Base-by-base conservation (phyloP, 306 rosid species). In the Citrullus mucosospermus region DNA sequence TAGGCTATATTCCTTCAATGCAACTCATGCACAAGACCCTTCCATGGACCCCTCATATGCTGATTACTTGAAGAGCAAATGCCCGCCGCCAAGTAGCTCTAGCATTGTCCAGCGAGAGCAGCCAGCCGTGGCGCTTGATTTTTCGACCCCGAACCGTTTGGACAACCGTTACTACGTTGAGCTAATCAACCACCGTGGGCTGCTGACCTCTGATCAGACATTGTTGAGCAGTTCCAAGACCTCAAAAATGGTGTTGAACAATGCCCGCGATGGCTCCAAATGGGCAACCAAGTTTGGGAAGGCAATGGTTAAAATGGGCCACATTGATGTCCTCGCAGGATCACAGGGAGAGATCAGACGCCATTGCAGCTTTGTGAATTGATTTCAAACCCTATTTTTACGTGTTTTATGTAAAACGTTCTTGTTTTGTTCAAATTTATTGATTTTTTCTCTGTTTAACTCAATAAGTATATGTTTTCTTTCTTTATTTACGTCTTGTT, bases 221-320 rank as follows among this genome's bases (percentile, higher is more conserved):
- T 80, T 85, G 28, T 18, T 83, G 20, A 80, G 66, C 2, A 85
- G 84, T 50, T 9, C 18, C 0, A 22, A 56, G 2, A 85, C 81
- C 1, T 59, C 79, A 0, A 32, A 51, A 22, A 48, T 80, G 77
- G 88, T 85, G 77, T 53, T 60, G 46, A 6, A 67, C 12, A 72
- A 82, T 34, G 86, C 83, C 14, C n/a, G 68, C 8, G 2, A 41
- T 28, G 82, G 57, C 11, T 66, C 53, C 9, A 46, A 60, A 39
- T 85, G 86, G 88, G 79, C 79, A 36, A 5, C 39, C 15, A 80
- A 83, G 77, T 83, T 82, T 36, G 88, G 73, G 4, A 51, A 73
- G 30, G 88, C 88, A 8, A 82, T 85, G 85, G 85, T 82, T 65
- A 85, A 79, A 44, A 82, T 82, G 88, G 88, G 88, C 3, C 34